Evolutionary conservation across 257 asterid species (phyloP), one percentile per base, ranked within the genome.

Genomic region (Lavandula angustifolia): DNA sequence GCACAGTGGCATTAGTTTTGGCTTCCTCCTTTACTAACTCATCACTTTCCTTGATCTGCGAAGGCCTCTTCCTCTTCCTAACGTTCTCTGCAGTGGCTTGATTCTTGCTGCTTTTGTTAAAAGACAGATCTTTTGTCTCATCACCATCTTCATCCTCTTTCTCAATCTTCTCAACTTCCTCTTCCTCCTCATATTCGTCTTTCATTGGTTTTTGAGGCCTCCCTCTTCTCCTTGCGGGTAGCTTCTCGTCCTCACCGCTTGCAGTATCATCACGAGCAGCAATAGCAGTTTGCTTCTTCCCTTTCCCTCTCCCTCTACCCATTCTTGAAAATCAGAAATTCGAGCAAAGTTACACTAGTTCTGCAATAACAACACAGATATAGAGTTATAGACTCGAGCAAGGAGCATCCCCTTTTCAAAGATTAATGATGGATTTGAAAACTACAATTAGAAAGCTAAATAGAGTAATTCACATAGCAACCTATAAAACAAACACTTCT

Each of bases 301-400:
- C 92, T 81, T 85, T 87, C 66, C 94, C 94, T 77, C 89, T 83
- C 27, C 84, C 90, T 82, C 90, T 79, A 51, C 95, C 92, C 97
- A 90, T 87, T 68, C 13, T 78, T 35, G 4, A 14, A 52, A 69
- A 55, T 53, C 66, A 38, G 52, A 51, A 59, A 75, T 6, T 76
- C 57, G 27, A 74, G 50, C 46, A 67, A 43, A 63, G 32, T 7
- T 17, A 44, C 47, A 62, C 17, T 18, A 18, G 49, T 40, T 83
- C 92, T 86, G 91, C 81, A 76, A 62, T 7, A 17, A 34, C 1
- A 33, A 41, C 22, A 76, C 1, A 13, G 5, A 16, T 48, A 10
- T 12, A 2, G 34, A 55, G 31, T 10, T 12, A 2, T 33, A 55
- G 31, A 41, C 48, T 35, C 49, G 50, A 47, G 49, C 27, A 22